A percentile compares a stretch with the other conserved stretches of the same genome.
phyloP scores from a whole-genome alignment of 1,139 yeast genomes.

The Pichia sp. region DNA sequence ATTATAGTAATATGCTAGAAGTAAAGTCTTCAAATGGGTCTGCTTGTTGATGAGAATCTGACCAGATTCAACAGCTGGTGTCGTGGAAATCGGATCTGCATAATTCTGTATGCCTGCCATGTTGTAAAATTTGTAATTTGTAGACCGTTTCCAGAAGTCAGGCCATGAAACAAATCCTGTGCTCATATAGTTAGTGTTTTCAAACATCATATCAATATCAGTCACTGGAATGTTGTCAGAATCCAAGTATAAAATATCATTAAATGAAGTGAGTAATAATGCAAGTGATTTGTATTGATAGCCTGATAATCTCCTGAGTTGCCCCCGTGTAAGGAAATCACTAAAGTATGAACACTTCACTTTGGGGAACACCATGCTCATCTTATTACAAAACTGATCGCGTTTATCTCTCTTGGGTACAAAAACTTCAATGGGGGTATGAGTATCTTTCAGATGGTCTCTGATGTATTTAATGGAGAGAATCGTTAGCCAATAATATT shows the following conservation, averaged over 20 bases:
- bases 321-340: slow-evolving; percentile 16
- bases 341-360: slow-evolving; percentile 25
- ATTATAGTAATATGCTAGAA: slow-evolving; percentile 25
- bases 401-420: slow-evolving; percentile 19
- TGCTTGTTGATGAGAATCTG: slow-evolving; percentile 25
- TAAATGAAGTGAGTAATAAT: slow-evolving; percentile 50
- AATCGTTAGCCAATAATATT: slow-evolving; percentile 24
- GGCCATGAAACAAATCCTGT: slow-evolving; percentile 55
- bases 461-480: slow-evolving; percentile 25
- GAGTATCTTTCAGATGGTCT: slow-evolving; percentile 18
- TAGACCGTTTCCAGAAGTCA: slow-evolving; percentile 63
- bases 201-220: slow-evolving; percentile 43
- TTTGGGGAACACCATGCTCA: slow-evolving; percentile 18
- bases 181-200: slow-evolving; percentile 29
- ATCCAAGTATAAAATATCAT: slow-evolving; percentile 57
- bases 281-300: slow-evolving; percentile 64
- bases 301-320: slow-evolving; percentile 29
- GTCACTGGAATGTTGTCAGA: slow-evolving; percentile 61
- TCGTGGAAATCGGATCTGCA: slow-evolving; percentile 19
- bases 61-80: slow-evolving; percentile 27
- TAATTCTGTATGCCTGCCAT: slow-evolving; percentile 17
- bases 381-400: slow-evolving; percentile 22
- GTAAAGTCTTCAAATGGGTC: slow-evolving; percentile 23
- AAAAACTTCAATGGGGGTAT: slow-evolving; percentile 24
- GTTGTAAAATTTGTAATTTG: slow-evolving; percentile 38